A percentile compares a stretch with the other conserved stretches of the same genome.
Conservation (phyloP, 2,329 filamentous ascomycete species). For the Myriangium duriaei region DNA sequence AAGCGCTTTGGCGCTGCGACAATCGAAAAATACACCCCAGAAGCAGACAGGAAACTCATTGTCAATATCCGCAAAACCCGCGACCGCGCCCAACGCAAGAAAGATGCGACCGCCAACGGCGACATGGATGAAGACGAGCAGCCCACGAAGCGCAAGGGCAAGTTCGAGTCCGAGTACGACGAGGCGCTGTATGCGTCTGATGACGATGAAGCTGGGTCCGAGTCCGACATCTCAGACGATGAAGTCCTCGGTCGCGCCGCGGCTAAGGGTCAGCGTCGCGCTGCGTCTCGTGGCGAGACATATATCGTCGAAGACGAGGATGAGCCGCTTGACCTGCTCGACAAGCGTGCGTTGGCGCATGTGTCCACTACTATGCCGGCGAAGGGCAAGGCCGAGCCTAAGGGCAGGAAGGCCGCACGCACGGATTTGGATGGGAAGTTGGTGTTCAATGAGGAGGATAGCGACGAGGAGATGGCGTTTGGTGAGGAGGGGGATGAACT, state of each 20-base stretch:
- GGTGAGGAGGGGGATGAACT: constrained; percentile 39
- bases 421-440: constrained; percentile 69
- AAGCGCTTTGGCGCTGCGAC: constrained; percentile 75
- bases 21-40: constrained; percentile 70
- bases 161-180: constrained; percentile 88
- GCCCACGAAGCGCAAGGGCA: constrained; percentile 37
- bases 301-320: constrained; percentile 94
- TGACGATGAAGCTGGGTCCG: constrained; percentile 23
- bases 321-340: constrained; percentile 87
- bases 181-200: constrained; percentile 79
- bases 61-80: constrained; percentile 91
- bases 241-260: constrained; percentile 39
- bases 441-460: constrained; percentile 47
- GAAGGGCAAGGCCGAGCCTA: constrained; percentile 41
- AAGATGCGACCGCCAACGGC: constrained; percentile 50
- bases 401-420: constrained; percentile 50
- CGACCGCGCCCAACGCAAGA: constrained; percentile 82
- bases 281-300: constrained; percentile 31
- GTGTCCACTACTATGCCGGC: constrained; percentile 83
- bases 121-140: constrained; percentile 41
- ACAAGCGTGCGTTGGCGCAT: constrained; percentile 75
- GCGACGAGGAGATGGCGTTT: constrained; percentile 42
- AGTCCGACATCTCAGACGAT: constrained; percentile 50
- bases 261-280: constrained; percentile 44
- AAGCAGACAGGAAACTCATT: constrained; percentile 79